Conservation (phyloP, 805 yeast species). For the Myxozyma monticola region DNA sequence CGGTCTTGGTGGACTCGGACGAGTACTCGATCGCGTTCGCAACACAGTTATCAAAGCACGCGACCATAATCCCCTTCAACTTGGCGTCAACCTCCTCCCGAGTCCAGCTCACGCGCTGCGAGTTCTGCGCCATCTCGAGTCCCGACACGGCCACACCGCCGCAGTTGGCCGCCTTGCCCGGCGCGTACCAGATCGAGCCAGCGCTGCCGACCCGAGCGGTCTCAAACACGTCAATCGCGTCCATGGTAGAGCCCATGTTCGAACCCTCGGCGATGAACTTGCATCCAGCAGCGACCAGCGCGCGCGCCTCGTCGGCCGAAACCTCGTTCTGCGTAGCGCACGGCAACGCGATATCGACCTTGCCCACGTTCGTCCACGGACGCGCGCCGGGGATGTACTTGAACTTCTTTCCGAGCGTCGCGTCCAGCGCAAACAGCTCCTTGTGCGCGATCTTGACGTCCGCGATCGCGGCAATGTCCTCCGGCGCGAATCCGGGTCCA, state of each 20-base stretch:
- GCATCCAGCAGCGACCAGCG: slow-evolving; percentile 87
- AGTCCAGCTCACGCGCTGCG: slow-evolving; percentile 89
- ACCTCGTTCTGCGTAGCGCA: slow-evolving; percentile 99
- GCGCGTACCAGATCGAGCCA: slow-evolving; percentile 89
- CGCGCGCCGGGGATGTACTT: slow-evolving; percentile 90
- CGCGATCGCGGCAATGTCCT: slow-evolving; percentile 77
- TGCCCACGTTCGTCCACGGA: slow-evolving; percentile 92
- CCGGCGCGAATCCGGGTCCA: slow-evolving; percentile 80
- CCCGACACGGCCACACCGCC: slow-evolving; percentile 99
- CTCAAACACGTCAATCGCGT: slow-evolving; percentile 94
- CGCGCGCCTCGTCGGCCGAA: slow-evolving; percentile 94
- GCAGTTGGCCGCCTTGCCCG: slow-evolving; percentile 98
- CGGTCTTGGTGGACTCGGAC: slow-evolving; percentile 57
- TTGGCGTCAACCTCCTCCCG: slow-evolving; percentile 87
- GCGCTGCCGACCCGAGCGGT: slow-evolving; percentile 40
- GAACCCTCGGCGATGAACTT: slow-evolving; percentile 98
- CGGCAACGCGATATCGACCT: slow-evolving; percentile 94
- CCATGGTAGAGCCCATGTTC: slow-evolving; percentile 98
- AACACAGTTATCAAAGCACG: slow-evolving; percentile 90
- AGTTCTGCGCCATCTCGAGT: slow-evolving; percentile 99
- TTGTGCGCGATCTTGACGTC: slow-evolving; percentile 76
- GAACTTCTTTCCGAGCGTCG: slow-evolving; percentile 42
- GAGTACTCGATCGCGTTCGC: slow-evolving; percentile 80
- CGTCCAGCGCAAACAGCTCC: slow-evolving; percentile 40
- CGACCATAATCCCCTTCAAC: slow-evolving; percentile 88